These are phyloP conservation scores for Paecilomyces variotii DNA, from an alignment of 2,329 filamentous ascomycete species.

Conservation along the genomic window DNA sequence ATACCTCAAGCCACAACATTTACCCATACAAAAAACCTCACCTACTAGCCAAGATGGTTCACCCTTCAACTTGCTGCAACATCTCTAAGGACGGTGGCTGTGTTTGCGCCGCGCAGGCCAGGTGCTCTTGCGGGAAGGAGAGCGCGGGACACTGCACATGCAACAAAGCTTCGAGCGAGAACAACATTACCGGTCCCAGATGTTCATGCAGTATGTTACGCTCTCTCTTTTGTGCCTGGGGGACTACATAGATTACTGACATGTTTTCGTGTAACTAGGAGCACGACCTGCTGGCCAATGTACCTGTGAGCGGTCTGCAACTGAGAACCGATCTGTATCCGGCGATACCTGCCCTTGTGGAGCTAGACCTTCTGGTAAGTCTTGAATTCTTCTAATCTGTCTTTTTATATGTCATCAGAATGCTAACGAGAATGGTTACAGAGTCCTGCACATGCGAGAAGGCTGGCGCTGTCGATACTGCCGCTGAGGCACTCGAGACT, in stretches of 20 bases:
- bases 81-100: slow-evolving; percentile 46
- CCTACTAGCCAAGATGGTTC: slow-evolving; percentile 4
- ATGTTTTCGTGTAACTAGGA: slow-evolving; percentile 27
- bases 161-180: slow-evolving; percentile 67
- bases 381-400: neutral
- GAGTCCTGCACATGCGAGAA: slow-evolving; percentile 79
- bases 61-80: slow-evolving; percentile 49
- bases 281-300: slow-evolving; percentile 71
- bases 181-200: slow-evolving; percentile 61
- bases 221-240: slow-evolving; percentile 9
- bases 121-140: slow-evolving; percentile 84
- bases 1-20: neutral
- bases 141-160: slow-evolving; percentile 81
- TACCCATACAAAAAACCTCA: neutral
- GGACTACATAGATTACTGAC: slow-evolving; percentile 1
- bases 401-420: slow-evolving; percentile 4
- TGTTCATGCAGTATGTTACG: slow-evolving; percentile 66
- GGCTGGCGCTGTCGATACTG: slow-evolving; percentile 52
- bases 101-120: slow-evolving; percentile 51
- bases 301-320: slow-evolving; percentile 65
- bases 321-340: slow-evolving; percentile 57
- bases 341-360: slow-evolving; percentile 70
- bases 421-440: slow-evolving; percentile 17
- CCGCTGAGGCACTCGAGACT: slow-evolving; percentile 57
- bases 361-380: slow-evolving; percentile 60